Evolutionary conservation across 306 rosid species (phyloP).

Genomic region (Dryas drummondii): DNA sequence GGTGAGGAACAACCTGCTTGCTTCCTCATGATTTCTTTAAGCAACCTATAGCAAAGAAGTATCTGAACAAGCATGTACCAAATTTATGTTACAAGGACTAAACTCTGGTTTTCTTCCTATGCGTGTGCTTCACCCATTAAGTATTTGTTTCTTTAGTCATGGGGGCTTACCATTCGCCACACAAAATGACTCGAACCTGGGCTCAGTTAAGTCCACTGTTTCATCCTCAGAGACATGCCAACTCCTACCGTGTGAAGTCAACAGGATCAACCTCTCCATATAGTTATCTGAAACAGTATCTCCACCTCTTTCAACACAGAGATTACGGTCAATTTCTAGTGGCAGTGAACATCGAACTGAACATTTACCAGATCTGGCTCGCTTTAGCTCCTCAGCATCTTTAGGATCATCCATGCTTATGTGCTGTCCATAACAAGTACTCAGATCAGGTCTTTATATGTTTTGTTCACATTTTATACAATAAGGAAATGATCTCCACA

Average conservation of each 20-base stretch:
- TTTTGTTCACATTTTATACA: constrained; percentile 25
- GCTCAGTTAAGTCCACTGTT: constrained; percentile 78
- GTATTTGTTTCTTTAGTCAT: constrained; percentile 11
- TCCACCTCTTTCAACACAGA: constrained; percentile 29
- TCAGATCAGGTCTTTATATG: constrained; percentile 16
- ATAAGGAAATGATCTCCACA: constrained; percentile 31
- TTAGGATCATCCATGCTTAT: constrained; percentile 31
- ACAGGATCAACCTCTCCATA: constrained; percentile 50
- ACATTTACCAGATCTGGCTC: constrained; percentile 38
- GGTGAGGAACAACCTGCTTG: constrained; percentile 19
- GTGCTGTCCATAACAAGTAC: constrained; percentile 31
- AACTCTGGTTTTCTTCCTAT: not conserved
- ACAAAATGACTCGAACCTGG: constrained; percentile 77
- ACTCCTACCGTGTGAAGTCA: constrained; percentile 50
- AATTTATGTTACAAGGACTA: not conserved
- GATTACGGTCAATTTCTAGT: constrained; percentile 38
- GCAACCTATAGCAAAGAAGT: constrained; percentile 5
- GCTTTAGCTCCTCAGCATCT: constrained; percentile 49
- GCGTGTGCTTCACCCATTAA: constrained; percentile 13
- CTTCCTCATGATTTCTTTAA: constrained; percentile 22
- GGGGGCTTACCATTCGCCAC: constrained; percentile 37
- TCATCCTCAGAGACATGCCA: constrained; percentile 59
- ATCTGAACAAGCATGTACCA: constrained; percentile 5
- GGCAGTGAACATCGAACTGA: constrained; percentile 36
- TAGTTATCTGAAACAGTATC: constrained; percentile 43